These are phyloP conservation scores for Globisporangium recalcitrans DNA, from an alignment of 352 stramenopile genomes.

Conservation along the genomic window DNA sequence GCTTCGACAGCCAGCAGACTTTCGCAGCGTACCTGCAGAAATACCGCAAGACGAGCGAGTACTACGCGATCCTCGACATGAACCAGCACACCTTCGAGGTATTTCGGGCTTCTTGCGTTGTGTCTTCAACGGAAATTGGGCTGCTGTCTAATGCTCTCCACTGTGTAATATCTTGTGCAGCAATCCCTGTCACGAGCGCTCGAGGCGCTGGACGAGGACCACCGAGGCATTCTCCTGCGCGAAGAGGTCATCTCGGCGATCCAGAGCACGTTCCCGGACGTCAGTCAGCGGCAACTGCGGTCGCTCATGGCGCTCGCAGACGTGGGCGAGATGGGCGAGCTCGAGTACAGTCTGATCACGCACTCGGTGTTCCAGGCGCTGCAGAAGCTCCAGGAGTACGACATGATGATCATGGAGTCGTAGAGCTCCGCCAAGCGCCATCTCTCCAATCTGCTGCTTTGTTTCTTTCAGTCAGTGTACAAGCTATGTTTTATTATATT, in stretches of 20 bases:
- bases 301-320: slow-evolving; percentile 63
- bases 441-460: neutral
- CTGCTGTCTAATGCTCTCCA: neutral
- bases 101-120: neutral
- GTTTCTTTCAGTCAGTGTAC: slow-evolving; percentile 11
- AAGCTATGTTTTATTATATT: slow-evolving; percentile 10
- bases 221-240: slow-evolving; percentile 44
- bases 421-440: slow-evolving; percentile 17
- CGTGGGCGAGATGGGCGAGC: slow-evolving; percentile 58
- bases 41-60: slow-evolving; percentile 72
- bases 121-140: neutral
- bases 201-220: slow-evolving; percentile 60
- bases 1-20: slow-evolving; percentile 60
- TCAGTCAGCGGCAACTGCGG: slow-evolving; percentile 54
- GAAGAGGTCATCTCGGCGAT: slow-evolving; percentile 54
- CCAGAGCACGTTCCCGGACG: slow-evolving; percentile 56
- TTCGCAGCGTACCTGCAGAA: slow-evolving; percentile 50
- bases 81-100: slow-evolving; percentile 81
- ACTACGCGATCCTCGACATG: slow-evolving; percentile 70
- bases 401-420: slow-evolving; percentile 70
- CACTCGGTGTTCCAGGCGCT: slow-evolving; percentile 70
- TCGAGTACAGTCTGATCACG: slow-evolving; percentile 64
- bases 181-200: slow-evolving; percentile 55
- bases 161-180: slow-evolving; percentile 14
- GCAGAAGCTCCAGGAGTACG: slow-evolving; percentile 82